phyloP scores from a whole-genome alignment of 1,139 yeast species.

The Candida sp. region DNA sequence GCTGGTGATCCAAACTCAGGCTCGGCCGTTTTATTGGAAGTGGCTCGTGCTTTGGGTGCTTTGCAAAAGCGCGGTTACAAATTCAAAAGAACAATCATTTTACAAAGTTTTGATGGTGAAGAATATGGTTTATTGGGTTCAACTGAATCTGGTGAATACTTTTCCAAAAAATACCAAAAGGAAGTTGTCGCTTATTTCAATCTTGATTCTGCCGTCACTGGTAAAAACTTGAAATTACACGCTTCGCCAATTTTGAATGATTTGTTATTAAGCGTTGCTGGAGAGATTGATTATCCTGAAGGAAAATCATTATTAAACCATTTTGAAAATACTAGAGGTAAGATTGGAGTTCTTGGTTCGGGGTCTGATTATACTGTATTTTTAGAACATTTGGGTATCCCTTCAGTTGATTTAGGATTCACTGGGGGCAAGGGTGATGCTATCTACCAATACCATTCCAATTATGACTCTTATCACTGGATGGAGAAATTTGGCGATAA shows the following conservation, averaged over 20 bases:
- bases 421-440: slow-evolving; percentile 30
- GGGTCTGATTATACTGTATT: slow-evolving; percentile 48
- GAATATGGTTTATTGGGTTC: slow-evolving; percentile 47
- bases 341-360: slow-evolving; percentile 36
- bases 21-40: slow-evolving; percentile 38
- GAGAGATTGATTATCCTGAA: slow-evolving; percentile 44
- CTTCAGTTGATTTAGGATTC: slow-evolving; percentile 40
- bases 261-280: slow-evolving; percentile 29
- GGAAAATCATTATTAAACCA: slow-evolving; percentile 55
- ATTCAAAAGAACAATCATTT: slow-evolving; percentile 38
- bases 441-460: slow-evolving; percentile 56
- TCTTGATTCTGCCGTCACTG: slow-evolving; percentile 38
- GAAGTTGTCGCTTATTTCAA: slow-evolving; percentile 44
- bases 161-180: slow-evolving; percentile 28
- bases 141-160: slow-evolving; percentile 45
- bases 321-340: slow-evolving; percentile 40
- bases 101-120: slow-evolving; percentile 46
- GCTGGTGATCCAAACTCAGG: slow-evolving; percentile 51
- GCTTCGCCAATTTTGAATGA: slow-evolving; percentile 40
- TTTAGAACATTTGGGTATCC: slow-evolving; percentile 46
- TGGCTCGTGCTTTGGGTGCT: slow-evolving; percentile 44
- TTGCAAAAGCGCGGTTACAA: slow-evolving; percentile 41
- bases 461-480: slow-evolving; percentile 58
- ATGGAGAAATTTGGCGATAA: slow-evolving; percentile 54
- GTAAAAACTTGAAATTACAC: slow-evolving; percentile 26